Conservation (phyloP, 106 monocot genomes). For the Gastrodia elata region DNA sequence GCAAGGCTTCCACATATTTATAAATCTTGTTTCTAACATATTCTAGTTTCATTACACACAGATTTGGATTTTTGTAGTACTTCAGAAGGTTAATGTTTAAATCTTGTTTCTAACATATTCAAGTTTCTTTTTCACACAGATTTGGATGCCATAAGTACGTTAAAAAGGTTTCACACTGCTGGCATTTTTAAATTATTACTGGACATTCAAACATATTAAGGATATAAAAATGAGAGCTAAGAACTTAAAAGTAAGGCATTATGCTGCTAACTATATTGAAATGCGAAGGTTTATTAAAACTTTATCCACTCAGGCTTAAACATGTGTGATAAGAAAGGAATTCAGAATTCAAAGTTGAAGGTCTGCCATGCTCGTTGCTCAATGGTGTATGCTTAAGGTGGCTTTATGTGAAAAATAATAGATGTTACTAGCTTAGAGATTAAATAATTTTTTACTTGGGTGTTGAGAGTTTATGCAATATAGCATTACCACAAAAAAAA, state of each 20-base stretch:
- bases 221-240: neutral
- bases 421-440: neutral
- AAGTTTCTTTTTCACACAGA: neutral
- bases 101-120: neutral
- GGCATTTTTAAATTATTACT: neutral
- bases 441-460: neutral
- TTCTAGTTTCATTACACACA: neutral
- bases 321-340: neutral
- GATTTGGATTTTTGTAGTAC: neutral
- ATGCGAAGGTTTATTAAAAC: neutral
- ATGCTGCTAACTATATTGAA: neutral
- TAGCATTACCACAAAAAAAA: neutral
- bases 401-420: neutral
- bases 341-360: neutral
- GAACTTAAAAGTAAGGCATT: neutral
- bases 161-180: neutral
- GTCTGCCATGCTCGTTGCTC: neutral
- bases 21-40: neutral
- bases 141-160: neutral
- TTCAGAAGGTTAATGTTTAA: neutral
- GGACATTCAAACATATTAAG: neutral
- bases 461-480: neutral
- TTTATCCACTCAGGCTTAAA: neutral
- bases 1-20: neutral
- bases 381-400: neutral